Base-by-base conservation (phyloP, 345 rosid genomes). In the Anastatica hierochuntica region DNA sequence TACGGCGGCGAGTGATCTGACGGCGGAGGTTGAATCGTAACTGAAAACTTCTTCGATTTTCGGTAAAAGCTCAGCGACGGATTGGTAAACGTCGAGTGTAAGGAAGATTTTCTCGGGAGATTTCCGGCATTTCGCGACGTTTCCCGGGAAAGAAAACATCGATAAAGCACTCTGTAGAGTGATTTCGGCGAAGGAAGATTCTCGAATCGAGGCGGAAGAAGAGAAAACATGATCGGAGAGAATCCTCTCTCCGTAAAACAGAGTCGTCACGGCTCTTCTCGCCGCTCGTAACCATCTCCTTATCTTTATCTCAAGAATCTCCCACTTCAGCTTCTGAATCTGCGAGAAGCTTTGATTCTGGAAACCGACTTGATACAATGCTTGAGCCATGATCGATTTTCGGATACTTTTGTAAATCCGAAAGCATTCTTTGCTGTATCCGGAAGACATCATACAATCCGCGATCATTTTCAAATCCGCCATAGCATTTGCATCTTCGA, bases 211-310 rank as follows among this genome's bases (percentile, higher is more conserved):
- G 13, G 55, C 69, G 4, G 79, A n/a, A n/a, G n/a, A 86, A 2
- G 79, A 66, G 43, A 90, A 90, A 8, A 90, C 88, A 11, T 71
- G 43, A 27, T 90, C 96, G 24, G 81, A 78, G 8, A 90, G 72
- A 21, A 82, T 63, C 8, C 87, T 42, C 65, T 90, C 98, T 0
- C 90, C 84, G 5, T 17, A 29, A 11, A 88, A 84, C 30, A 90
- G 33, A 0, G 77, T 73, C 11, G 58, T 30, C 7, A 87, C 79
- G 0, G 81, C 56, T 7, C 67, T 23, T 41, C 56, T 80, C 0
- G 75, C 64, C 1, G 92, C 86, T 10, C 64, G 40, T 45, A 79
- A 48, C 96, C 92, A 90, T 1, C 34, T 43, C 56, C 13, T 73
- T 14, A 78, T 72, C 59, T 71, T 84, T 36, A 17, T 4, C 62